phyloP scores from a whole-genome alignment of 768 basidiomycete genomes.

The Hygrophoropsis aurantiaca region DNA sequence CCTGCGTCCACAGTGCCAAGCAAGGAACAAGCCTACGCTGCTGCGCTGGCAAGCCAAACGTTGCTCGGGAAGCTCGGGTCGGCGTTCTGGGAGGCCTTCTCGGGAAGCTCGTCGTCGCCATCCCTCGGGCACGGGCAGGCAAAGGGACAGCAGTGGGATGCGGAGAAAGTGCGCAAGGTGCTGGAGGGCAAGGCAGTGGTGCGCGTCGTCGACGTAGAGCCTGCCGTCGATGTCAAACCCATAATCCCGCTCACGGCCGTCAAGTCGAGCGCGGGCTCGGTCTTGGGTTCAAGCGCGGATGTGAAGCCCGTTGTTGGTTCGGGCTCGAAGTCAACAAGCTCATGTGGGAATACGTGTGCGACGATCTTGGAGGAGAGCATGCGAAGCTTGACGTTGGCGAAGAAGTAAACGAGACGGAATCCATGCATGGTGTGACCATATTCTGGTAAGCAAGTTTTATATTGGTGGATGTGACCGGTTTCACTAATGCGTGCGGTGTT shows the following conservation, averaged over 20 bases:
- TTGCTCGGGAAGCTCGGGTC: slow-evolving; percentile 65
- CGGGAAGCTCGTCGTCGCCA: slow-evolving; percentile 40
- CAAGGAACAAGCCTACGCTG: slow-evolving; percentile 37
- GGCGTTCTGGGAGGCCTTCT: slow-evolving; percentile 90
- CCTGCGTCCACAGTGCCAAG: slow-evolving; percentile 43
- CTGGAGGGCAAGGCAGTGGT: slow-evolving; percentile 83
- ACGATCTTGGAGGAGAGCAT: slow-evolving; percentile 66
- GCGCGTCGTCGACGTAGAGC: slow-evolving; percentile 74
- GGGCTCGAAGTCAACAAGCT: slow-evolving; percentile 10
- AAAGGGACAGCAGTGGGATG: slow-evolving; percentile 49
- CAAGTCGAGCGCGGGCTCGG: slow-evolving; percentile 1
- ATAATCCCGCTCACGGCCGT: background rate
- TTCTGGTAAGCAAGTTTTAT: too few species aligned
- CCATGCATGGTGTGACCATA: too few species aligned
- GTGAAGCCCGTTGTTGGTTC: background rate
- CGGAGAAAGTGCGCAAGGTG: slow-evolving; percentile 79
- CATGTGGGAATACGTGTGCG: slow-evolving; percentile 25
- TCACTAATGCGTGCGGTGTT: too few species aligned
- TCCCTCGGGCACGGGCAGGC: slow-evolving; percentile 11
- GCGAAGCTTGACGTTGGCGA: slow-evolving; percentile 60
- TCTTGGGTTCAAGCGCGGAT: too few species aligned
- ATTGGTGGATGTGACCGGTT: too few species aligned
- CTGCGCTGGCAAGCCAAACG: slow-evolving; percentile 79
- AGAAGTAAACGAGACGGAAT: slow-evolving; percentile 47
- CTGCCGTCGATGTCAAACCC: slow-evolving; percentile 4